Base-by-base conservation (phyloP, 371 early-diverging fungal genomes). In the Mucor circinelloides region DNA sequence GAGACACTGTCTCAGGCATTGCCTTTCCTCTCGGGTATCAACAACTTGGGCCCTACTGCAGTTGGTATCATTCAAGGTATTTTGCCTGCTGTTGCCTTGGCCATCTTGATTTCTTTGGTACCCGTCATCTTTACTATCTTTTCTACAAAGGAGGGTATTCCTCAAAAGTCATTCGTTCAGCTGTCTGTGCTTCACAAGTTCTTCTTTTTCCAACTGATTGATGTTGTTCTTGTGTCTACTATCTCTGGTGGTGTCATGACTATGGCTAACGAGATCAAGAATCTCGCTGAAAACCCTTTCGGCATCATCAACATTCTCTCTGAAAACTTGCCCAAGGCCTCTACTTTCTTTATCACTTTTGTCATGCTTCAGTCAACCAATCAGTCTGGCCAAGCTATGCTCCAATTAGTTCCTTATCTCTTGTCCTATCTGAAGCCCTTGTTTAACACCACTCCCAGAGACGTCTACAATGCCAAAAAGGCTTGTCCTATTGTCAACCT, bases 301-400 rank as follows among this genome's bases (percentile, higher is more conserved):
- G 74, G 69, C 27, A 75, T 89, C 50, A 70, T 91, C 63, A 70
- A 77, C 25, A 77, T 77, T 7, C 71, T 93, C 1, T 85, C 90
- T 12, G 65, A 67, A 6, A 83, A 83, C 0, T 73, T 93, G n/a
- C 95, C 95, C 12, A 71, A 74, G 40, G 89, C 87, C 15, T 88
- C 91, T 15, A 89, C 88, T 56, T 95, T 93, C 81, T 95, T 92
- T 66, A 87, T 93, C 58, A 91, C 91, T 15, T 96, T 92, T 74
- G 85, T 93, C 6, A 79, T 94, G 79, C 86, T 96, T 52, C 88
- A 87, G 55, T 81, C 88, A 2, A 77, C 91, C 19, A 84, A 88
- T 0, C 86, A 89, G 25, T 87, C 93, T 0, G 85, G 90, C 12
- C 79, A 84, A 57, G 88, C 89, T 64, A 73, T 95, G 27, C 69